These are phyloP conservation scores for Nicotiana attenuata DNA, from an alignment of 257 asterid species.

Conservation along the genomic window DNA sequence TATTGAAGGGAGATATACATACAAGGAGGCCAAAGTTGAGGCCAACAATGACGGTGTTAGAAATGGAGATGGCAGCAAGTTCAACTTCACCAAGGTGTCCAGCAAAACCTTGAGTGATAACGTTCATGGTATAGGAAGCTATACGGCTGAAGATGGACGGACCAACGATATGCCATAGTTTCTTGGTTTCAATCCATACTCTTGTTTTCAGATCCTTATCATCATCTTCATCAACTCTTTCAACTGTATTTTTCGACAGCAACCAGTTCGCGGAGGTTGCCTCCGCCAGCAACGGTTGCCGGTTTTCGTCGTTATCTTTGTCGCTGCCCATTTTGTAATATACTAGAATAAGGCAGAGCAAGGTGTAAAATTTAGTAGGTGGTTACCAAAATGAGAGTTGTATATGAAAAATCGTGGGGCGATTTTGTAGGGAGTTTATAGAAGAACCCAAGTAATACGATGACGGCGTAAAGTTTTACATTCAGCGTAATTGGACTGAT, in stretches of 20 bases:
- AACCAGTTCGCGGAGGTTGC: not conserved
- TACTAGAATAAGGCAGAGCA: not conserved
- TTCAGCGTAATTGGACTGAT: not conserved
- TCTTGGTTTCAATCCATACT: constrained; percentile 27
- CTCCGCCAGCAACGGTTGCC: not conserved
- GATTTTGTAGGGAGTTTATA: not conserved
- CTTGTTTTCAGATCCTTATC: constrained; percentile 3
- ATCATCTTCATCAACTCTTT: not conserved
- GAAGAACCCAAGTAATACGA: not conserved
- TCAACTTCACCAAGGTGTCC: constrained; percentile 53
- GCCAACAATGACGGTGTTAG: constrained; percentile 44
- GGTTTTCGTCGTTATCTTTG: not conserved
- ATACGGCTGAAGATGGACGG: constrained; percentile 39
- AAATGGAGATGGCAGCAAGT: constrained; percentile 47
- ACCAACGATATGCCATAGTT: constrained; percentile 42
- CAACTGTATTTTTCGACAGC: not conserved
- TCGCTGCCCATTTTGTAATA: not conserved
- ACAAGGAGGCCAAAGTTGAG: constrained; percentile 50
- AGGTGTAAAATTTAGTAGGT: not conserved
- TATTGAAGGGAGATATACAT: not conserved
- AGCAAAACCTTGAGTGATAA: constrained; percentile 38
- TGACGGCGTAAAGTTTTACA: not conserved
- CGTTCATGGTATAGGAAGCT: constrained; percentile 26
- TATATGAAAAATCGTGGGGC: not conserved
- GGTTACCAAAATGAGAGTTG: not conserved